phyloP scores from a whole-genome alignment of 2,329 filamentous ascomycete genomes.

The Aspergillus pseudonomiae region DNA sequence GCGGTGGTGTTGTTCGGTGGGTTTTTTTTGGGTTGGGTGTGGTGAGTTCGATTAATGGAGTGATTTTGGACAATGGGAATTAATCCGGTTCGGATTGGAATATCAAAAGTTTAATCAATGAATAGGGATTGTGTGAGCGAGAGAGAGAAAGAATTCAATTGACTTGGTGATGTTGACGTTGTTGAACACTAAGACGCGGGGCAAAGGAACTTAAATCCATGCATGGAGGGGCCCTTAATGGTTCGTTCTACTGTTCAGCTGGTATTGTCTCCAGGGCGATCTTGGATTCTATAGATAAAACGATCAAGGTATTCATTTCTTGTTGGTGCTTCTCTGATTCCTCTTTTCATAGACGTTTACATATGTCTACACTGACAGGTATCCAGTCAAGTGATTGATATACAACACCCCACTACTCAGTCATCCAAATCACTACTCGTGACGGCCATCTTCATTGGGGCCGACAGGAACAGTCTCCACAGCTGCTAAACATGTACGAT shows the following conservation, averaged over 20 bases:
- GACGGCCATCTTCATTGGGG: not conserved
- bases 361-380: not conserved
- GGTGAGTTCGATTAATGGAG: too few species aligned
- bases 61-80: not conserved
- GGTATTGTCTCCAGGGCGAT: too few species aligned
- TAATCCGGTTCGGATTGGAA: not conserved
- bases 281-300: too few species aligned
- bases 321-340: not conserved
- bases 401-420: not conserved
- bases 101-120: not conserved
- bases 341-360: not conserved
- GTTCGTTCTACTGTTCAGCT: not conserved
- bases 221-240: not conserved
- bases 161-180: not conserved
- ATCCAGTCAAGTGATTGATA: not conserved
- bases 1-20: not conserved
- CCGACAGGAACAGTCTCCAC: not conserved
- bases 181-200: not conserved
- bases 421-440: not conserved
- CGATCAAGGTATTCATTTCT: too few species aligned
- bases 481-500: not conserved
- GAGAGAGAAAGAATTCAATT: not conserved
- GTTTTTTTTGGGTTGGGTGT: not conserved
- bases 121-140: not conserved
- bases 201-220: not conserved